Evolutionary conservation across 108 stramenopile genomes (phyloP).

Genomic region (Nitzschia sp.): DNA sequence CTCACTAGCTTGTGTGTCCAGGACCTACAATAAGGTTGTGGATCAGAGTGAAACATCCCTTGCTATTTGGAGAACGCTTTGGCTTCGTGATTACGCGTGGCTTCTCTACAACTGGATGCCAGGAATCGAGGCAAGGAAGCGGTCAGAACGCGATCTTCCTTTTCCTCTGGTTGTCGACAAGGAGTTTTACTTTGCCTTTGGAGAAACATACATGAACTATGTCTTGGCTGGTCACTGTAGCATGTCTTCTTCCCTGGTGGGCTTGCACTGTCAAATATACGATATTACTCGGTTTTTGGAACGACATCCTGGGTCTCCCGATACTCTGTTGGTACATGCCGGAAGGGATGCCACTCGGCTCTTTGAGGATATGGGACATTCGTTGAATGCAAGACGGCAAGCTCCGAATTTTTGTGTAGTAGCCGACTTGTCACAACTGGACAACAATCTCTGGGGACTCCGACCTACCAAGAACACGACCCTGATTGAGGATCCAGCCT

Average conservation of each 20-base stretch:
- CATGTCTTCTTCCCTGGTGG: slow-evolving; percentile 73
- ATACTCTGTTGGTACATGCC: slow-evolving; percentile 87
- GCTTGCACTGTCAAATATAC: slow-evolving; percentile 83
- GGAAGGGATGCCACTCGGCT: slow-evolving; percentile 86
- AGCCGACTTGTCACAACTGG: slow-evolving; percentile 47
- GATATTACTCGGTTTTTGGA: slow-evolving; percentile 88
- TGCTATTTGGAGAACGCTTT: slow-evolving; percentile 68
- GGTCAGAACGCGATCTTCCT: slow-evolving; percentile 41
- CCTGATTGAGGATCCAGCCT: not conserved
- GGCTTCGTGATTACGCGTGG: slow-evolving; percentile 77
- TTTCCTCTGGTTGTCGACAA: slow-evolving; percentile 38
- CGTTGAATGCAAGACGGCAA: slow-evolving; percentile 53
- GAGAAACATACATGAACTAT: slow-evolving; percentile 68
- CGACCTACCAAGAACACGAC: slow-evolving; percentile 27
- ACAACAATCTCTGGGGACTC: slow-evolving; percentile 25
- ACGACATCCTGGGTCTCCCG: slow-evolving; percentile 89
- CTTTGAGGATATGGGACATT: slow-evolving; percentile 92
- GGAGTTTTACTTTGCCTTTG: slow-evolving; percentile 76
- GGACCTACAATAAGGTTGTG: slow-evolving; percentile 20
- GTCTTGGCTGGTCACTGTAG: slow-evolving; percentile 70
- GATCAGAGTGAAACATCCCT: slow-evolving; percentile 32
- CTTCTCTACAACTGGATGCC: slow-evolving; percentile 61
- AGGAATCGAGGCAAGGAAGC: slow-evolving; percentile 54
- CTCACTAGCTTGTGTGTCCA: slow-evolving; percentile 54
- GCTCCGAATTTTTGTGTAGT: slow-evolving; percentile 61